Conservation (phyloP, 2,329 filamentous ascomycete species). For the Cercospora berteroae region DNA sequence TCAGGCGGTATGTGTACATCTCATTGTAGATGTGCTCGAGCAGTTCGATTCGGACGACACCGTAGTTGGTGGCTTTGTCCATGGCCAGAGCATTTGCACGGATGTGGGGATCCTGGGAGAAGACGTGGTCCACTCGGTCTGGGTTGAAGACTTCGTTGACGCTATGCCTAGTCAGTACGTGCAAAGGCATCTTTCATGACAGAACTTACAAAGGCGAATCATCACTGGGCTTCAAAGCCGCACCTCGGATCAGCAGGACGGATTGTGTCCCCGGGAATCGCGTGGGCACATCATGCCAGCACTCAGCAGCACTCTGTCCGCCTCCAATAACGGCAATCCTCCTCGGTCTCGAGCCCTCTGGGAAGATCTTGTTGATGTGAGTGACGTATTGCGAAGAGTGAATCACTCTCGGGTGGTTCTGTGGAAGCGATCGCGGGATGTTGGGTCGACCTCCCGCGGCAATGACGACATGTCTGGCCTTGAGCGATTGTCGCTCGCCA, state of each 20-base stretch:
- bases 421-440: conserved; percentile 68
- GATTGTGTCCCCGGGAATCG: conserved; percentile 80
- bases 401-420: conserved; percentile 69
- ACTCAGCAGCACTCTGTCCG: conserved; percentile 92
- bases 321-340: conserved; percentile 82
- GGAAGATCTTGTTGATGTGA: conserved; percentile 59
- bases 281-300: conserved; percentile 82
- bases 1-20: conserved; percentile 81
- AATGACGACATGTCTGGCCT: conserved; percentile 67
- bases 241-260: conserved; percentile 73
- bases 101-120: conserved; percentile 61
- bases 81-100: conserved; percentile 62
- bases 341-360: conserved; percentile 57
- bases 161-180: conserved; percentile 46
- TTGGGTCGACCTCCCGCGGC: conserved; percentile 67
- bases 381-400: conserved; percentile 86
- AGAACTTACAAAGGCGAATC: conserved; percentile 77
- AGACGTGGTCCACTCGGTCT: conserved; percentile 74
- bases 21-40: conserved; percentile 85
- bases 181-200: conserved; percentile 33
- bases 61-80: conserved; percentile 87
- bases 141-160: conserved; percentile 98
- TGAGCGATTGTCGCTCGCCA: conserved; percentile 53
- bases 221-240: conserved; percentile 84
- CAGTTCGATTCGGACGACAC: conserved; percentile 85